A percentile compares a stretch with the other conserved stretches of the same genome.
phyloP scores from a whole-genome alignment of 768 basidiomycete genomes.

The Mycena sanguinolenta region DNA sequence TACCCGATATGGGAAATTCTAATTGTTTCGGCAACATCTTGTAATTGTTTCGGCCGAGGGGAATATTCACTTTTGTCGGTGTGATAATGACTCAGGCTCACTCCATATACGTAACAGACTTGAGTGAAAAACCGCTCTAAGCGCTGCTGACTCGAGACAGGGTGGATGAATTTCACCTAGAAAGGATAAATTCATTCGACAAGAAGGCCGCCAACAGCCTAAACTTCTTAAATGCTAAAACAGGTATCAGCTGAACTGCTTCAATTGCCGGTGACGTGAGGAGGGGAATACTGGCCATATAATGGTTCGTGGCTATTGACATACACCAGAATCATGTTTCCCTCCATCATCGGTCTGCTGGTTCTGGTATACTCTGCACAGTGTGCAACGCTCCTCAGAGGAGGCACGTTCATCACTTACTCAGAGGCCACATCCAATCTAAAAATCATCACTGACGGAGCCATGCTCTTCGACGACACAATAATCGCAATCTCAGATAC shows the following conservation, averaged over 20 bases:
- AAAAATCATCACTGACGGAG: conserved; percentile 23
- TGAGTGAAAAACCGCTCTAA: too few relatives aligned
- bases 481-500: conserved; percentile 24
- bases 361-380: conserved; percentile 7
- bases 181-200: too few relatives aligned
- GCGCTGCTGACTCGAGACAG: too few relatives aligned
- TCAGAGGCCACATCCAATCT: conserved; percentile 19
- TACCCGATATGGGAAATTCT: too few relatives aligned
- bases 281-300: background rate
- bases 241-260: background rate
- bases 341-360: background rate
- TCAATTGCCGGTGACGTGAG: too few relatives aligned
- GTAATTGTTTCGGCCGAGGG: too few relatives aligned
- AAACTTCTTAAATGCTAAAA: background rate
- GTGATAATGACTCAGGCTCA: too few relatives aligned
- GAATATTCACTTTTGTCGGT: too few relatives aligned
- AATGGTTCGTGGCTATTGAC: background rate
- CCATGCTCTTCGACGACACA: conserved; percentile 25
- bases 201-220: too few relatives aligned
- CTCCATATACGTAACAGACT: too few relatives aligned
- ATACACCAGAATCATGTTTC: background rate
- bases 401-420: conserved; percentile 29
- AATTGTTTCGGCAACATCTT: too few relatives aligned
- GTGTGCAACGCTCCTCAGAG: conserved; percentile 22
- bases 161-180: too few relatives aligned